Base-by-base conservation (phyloP, 306 rosid species). In the Cucumis cinereus region DNA sequence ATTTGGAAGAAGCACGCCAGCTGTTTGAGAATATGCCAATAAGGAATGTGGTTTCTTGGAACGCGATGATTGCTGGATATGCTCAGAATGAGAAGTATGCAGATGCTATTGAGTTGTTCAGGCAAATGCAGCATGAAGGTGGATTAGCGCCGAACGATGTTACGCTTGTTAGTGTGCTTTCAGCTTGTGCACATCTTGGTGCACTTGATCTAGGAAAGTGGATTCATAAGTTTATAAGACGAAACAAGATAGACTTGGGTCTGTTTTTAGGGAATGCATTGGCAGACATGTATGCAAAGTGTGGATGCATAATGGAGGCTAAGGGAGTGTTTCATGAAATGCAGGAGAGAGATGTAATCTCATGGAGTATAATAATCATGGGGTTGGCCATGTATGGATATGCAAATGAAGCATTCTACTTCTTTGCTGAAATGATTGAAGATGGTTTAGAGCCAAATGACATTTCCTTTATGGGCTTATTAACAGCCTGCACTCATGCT, bases 181-280 rank as follows among this genome's bases (percentile, higher is more conserved):
- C 86, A 7, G 81, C 83, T 55, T 83, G 86, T 36, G 79, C 86
- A 30, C 81, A 83, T 72, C 86, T 79, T 64, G 86, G 86, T 16
- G 86, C 86, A 5, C 83, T 83, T 77, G 86, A 83, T 76, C 55
- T 79, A 59, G 86, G 86, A 59, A 83, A 71, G 67, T 83, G 86
- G 83, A 77, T 83, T 62, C 64, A 83, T 13, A 56, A 49, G 64
- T 77, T 76, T 72, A 83, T 83, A 70, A 79, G 77, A 77, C 58
- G 66, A 55, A 63, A 56, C 9, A 74, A 40, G 49, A 76, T 79
- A 77, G 76, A 72, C 7, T 43, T 83, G 7, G 76, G 81, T 8
- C 49, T 83, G 19, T 79, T 77, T 52, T 77, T 83, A 71, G 83
- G 86, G 35, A 83, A 83, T 70, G 86, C 86, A 23, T 58, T 83